These are phyloP conservation scores for Pichiaceae sp. DNA, from an alignment of 1,139 yeast species.

Conservation along the genomic window DNA sequence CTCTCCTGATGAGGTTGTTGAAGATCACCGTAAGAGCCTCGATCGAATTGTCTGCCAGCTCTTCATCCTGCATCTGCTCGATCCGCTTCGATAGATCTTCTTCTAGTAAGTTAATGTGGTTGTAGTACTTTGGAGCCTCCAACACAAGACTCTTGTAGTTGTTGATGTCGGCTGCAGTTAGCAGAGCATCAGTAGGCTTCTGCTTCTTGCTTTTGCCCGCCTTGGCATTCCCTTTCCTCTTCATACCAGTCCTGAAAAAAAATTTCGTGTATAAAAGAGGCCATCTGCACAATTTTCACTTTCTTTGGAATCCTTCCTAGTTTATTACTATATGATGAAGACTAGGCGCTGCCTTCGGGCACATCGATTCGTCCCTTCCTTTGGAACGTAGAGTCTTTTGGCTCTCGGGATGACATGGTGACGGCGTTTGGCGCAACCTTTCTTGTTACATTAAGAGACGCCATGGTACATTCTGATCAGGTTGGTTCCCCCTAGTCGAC, in stretches of 20 bases:
- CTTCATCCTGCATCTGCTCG: constrained; percentile 19
- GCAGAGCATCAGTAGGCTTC: constrained; percentile 2
- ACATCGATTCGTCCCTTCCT: constrained; percentile 35
- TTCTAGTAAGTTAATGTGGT: constrained; percentile 40
- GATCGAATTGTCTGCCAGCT: constrained; percentile 34
- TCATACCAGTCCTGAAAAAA: background rate
- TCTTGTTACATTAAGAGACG: constrained; percentile 42
- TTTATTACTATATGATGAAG: constrained; percentile 49
- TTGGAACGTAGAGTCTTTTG: constrained; percentile 26
- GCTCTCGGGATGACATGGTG: constrained; percentile 42
- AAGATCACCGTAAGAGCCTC: constrained; percentile 49
- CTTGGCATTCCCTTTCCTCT: background rate
- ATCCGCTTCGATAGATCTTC: constrained; percentile 29
- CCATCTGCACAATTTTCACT: constrained; percentile 5
- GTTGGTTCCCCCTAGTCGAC: constrained; percentile 12
- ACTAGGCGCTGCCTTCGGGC: constrained; percentile 34
- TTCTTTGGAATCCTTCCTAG: constrained; percentile 26
- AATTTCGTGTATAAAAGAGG: background rate
- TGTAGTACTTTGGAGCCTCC: constrained; percentile 37
- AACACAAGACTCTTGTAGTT: constrained; percentile 19
- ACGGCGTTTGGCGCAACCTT: constrained; percentile 50
- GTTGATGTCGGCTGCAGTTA: background rate
- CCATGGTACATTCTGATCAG: constrained; percentile 23
- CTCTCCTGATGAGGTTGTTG: constrained; percentile 42
- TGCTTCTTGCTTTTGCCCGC: constrained; percentile 13